Percentiles rank a stretch among this genome's conserved stretches.
phyloP scores from a whole-genome alignment of 2,329 filamentous ascomycete genomes.

The Beauveria caledonica region DNA sequence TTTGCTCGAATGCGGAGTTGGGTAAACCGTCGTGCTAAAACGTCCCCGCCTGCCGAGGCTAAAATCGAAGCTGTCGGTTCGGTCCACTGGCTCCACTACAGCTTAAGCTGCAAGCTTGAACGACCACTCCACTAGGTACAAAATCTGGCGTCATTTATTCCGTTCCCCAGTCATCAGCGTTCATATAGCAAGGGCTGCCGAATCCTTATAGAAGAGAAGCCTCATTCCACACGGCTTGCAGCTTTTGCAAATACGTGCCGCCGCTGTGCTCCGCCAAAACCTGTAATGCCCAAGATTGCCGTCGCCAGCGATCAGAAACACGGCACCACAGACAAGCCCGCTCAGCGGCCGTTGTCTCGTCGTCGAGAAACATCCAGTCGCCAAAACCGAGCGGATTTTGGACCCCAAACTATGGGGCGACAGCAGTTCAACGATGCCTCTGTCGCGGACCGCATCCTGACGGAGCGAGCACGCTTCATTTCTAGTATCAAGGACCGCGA shows the following conservation, averaged over 20 bases:
- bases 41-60: background rate
- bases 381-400: no score
- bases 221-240: background rate
- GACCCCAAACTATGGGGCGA: background rate
- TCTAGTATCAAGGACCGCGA: constrained; percentile 8
- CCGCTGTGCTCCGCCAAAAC: background rate
- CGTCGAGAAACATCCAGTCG: background rate
- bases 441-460: background rate
- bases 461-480: constrained; percentile 13
- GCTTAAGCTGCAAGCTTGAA: no score
- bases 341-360: background rate
- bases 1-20: background rate
- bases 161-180: background rate
- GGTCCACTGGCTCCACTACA: no score
- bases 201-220: background rate
- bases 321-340: background rate
- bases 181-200: background rate
- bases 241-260: no score
- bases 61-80: background rate
- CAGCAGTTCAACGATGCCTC: background rate
- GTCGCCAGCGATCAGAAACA: background rate
- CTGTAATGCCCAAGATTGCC: no score
- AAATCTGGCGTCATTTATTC: background rate
- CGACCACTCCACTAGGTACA: background rate
- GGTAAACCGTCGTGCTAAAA: background rate